A percentile compares a stretch with the other conserved stretches of the same genome.
Conservation (phyloP, 2,329 filamentous ascomycete species). For the Trichoderma hamatum region DNA sequence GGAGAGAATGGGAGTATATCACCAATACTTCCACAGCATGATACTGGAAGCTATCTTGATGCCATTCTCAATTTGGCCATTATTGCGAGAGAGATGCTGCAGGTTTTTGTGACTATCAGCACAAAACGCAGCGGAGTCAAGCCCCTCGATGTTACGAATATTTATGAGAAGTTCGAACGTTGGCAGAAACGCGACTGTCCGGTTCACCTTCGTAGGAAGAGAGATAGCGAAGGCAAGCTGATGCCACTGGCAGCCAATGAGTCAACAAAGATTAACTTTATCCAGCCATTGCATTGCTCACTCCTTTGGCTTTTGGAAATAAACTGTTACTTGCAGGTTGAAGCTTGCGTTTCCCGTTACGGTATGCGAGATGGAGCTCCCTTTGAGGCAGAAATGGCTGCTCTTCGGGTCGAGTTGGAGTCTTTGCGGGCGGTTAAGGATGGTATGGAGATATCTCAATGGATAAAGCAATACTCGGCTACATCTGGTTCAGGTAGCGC, state of each 20-base stretch:
- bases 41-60: conserved; percentile 14
- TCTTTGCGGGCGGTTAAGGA: conserved; percentile 2
- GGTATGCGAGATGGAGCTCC: not conserved
- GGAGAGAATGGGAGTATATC: not conserved
- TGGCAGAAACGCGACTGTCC: conserved; percentile 5
- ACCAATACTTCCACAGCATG: not conserved
- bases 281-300: conserved; percentile 1
- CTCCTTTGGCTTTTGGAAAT: conserved; percentile 14
- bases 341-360: conserved; percentile 10
- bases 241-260: not conserved
- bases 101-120: conserved; percentile 6
- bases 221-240: not conserved
- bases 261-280: not conserved
- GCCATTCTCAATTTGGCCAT: conserved; percentile 4
- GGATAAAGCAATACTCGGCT: conserved; percentile 7
- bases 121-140: conserved; percentile 7
- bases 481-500: not conserved
- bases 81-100: conserved; percentile 9
- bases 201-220: not conserved
- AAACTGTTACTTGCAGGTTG: conserved; percentile 19
- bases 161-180: not conserved
- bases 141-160: not conserved
- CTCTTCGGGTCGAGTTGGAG: conserved; percentile 8
- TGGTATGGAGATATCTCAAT: conserved; percentile 4
- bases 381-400: conserved; percentile 5